Evolutionary conservation across 495 filamentous ascomycete species (phyloP).

Genomic region (Jackrogersella multiformis): DNA sequence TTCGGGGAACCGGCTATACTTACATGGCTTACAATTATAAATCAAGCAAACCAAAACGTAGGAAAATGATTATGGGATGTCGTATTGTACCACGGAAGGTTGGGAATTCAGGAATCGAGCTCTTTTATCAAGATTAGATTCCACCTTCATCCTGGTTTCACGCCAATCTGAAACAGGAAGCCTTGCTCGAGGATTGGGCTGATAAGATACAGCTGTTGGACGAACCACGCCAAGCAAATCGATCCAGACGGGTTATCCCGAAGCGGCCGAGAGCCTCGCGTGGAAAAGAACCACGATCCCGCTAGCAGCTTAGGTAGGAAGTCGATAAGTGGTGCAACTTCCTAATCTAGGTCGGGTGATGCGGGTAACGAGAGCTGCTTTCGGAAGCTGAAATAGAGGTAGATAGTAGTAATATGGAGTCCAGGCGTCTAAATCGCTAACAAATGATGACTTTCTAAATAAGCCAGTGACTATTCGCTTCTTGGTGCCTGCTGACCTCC

Average conservation of each 20-base stretch:
- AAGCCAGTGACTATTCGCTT: conserved; percentile 19
- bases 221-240: conserved; percentile 10
- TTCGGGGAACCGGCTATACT: conserved; percentile 31
- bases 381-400: conserved; percentile 10
- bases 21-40: conserved; percentile 5
- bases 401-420: conserved; percentile 35
- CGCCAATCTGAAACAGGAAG: conserved; percentile 7
- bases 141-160: conserved; percentile 11
- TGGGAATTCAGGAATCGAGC: conserved; percentile 5
- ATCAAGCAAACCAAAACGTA: conserved; percentile 19
- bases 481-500: conserved; percentile 19
- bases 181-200: conserved; percentile 4
- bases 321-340: conserved; percentile 32
- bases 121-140: conserved; percentile 20
- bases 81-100: conserved; percentile 20
- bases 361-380: conserved; percentile 25
- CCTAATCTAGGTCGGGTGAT: conserved; percentile 33
- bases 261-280: conserved; percentile 10
- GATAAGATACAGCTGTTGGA: neutral
- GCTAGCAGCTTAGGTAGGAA: conserved; percentile 24
- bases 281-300: conserved; percentile 2
- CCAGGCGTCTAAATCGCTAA: conserved; percentile 7
- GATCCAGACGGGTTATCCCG: conserved; percentile 15
- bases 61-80: conserved; percentile 6
- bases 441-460: conserved; percentile 10